Evolutionary conservation across 352 stramenopile genomes (phyloP), one percentile per base, ranked within the genome.

Genomic region (Phytophthora ramorum): DNA sequence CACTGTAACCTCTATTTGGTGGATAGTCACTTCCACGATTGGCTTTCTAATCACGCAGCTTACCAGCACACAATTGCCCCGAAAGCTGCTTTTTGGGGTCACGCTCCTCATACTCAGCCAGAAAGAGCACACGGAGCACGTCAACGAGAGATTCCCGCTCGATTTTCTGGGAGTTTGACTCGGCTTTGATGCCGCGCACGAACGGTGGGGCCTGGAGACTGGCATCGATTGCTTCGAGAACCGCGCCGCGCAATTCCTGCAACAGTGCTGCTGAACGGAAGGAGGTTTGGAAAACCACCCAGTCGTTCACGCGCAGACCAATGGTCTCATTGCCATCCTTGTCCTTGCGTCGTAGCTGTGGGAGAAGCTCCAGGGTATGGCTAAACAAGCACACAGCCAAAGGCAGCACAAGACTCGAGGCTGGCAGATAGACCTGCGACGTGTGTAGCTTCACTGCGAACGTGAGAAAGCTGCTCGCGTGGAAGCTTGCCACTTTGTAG

Each of bases 401-500:
- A 0, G 81, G 85, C 7, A 88, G 60, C 26, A 96, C 86, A 52
- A 92, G 65, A 22, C 76, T 91, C 10, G 73, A 91, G 9, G 81
- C 66, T 9, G 87, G 87, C 7, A 96, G 47, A 71, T 92, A 95
- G 35, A 96, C 80, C 41, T 91, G 79, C 20, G 87, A 96, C 32
- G 89, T 96, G 57, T 94, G 79, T 12, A 96, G 73, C 70, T 95
- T 95, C 19, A 93, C 69, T 9, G 85, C 62, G 57, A 89, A 96
- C 38, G 86, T 91, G 26, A 95, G 68, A 53, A 91, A 95, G 19
- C 76, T 73, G 24, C 82, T 91, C 19, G 71, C 46, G 16, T 34
- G 43, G 28, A 91, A 91, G 0, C 16, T 48, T 32, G 50, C 62
- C 24, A 75, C 70, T 65, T 92, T 89, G 71, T 89, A 75, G 44